phyloP scores from a whole-genome alignment of 1,139 yeast species.

The Ogataea hybrid region DNA sequence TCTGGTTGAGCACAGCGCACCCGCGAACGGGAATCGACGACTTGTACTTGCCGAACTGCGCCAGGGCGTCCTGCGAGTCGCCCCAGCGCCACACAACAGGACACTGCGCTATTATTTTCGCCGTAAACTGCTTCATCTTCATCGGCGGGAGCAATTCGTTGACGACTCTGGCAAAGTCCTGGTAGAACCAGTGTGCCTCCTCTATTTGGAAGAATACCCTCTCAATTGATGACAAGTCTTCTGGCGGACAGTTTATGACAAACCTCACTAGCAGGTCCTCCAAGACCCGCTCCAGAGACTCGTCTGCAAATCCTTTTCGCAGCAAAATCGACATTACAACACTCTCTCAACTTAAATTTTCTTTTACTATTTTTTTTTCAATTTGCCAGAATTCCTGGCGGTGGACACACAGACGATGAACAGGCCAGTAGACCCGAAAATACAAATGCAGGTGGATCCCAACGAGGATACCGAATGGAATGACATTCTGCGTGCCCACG shows the following conservation, averaged over 20 bases:
- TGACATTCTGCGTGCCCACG: conserved; percentile 85
- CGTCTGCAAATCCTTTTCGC: conserved; percentile 54
- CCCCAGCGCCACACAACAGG: conserved; percentile 90
- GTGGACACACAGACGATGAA: conserved; percentile 13
- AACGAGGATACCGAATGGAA: conserved; percentile 99
- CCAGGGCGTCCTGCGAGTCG: conserved; percentile 69
- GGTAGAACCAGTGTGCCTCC: conserved; percentile 98
- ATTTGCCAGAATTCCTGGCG: conserved; percentile 5
- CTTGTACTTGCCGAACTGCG: conserved; percentile 81
- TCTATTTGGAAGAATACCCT: conserved; percentile 92
- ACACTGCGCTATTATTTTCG: conserved; percentile 68
- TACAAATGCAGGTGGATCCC: conserved; percentile 90
- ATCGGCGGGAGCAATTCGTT: conserved; percentile 77
- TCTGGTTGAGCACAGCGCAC: conserved; percentile 78
- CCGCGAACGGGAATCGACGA: conserved; percentile 95
- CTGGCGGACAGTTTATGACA: conserved; percentile 87
- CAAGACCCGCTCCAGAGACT: conserved; percentile 69
- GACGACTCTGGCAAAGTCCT: conserved; percentile 74
- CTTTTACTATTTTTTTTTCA: conserved; percentile 8
- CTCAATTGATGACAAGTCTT: conserved; percentile 82
- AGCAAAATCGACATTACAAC: conserved; percentile 50
- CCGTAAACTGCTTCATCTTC: conserved; percentile 79
- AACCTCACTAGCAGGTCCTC: conserved; percentile 90
- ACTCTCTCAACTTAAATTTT: conserved; percentile 1
- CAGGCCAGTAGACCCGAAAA: conserved; percentile 33